Evolutionary conservation across 805 yeast genomes (phyloP).

Genomic region (Schwanniomyces pseudopolymorphus): DNA sequence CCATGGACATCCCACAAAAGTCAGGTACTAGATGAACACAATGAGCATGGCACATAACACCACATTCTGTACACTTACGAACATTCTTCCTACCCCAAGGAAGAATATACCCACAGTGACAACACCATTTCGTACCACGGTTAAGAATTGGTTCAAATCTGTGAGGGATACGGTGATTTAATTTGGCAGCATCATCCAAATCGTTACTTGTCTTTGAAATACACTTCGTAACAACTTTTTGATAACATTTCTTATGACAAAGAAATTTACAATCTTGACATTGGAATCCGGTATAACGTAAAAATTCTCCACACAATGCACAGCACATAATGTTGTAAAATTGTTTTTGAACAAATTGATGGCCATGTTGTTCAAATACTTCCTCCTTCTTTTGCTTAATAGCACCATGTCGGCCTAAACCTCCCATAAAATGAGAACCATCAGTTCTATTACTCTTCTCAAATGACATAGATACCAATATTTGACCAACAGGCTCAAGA

Average conservation of each 20-base stretch:
- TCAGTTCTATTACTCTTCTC: slow-evolving; percentile 53
- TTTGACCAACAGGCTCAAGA: slow-evolving; percentile 92
- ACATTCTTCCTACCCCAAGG: slow-evolving; percentile 95
- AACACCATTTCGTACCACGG: slow-evolving; percentile 98
- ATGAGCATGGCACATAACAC: slow-evolving; percentile 87
- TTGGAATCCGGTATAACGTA: slow-evolving; percentile 82
- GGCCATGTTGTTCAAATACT: slow-evolving; percentile 94
- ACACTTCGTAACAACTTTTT: slow-evolving; percentile 80
- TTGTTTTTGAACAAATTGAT: slow-evolving; percentile 92
- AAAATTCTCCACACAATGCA: slow-evolving; percentile 94
- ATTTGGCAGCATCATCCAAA: slow-evolving; percentile 66
- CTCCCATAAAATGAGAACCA: slow-evolving; percentile 41
- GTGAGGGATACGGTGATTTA: slow-evolving; percentile 96
- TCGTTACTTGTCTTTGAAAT: slow-evolving; percentile 74
- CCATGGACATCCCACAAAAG: slow-evolving; percentile 98
- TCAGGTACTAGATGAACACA: slow-evolving; percentile 97
- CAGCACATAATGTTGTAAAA: slow-evolving; percentile 96
- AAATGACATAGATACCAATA: slow-evolving; percentile 74
- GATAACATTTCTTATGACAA: slow-evolving; percentile 79
- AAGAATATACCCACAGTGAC: slow-evolving; percentile 95
- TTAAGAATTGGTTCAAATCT: slow-evolving; percentile 90
- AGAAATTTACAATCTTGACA: slow-evolving; percentile 82
- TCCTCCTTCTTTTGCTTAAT: slow-evolving; percentile 90
- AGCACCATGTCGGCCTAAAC: slow-evolving; percentile 89
- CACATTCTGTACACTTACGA: slow-evolving; percentile 90